phyloP scores from a whole-genome alignment of 331 rosid species.

The Rosa hybrid region DNA sequence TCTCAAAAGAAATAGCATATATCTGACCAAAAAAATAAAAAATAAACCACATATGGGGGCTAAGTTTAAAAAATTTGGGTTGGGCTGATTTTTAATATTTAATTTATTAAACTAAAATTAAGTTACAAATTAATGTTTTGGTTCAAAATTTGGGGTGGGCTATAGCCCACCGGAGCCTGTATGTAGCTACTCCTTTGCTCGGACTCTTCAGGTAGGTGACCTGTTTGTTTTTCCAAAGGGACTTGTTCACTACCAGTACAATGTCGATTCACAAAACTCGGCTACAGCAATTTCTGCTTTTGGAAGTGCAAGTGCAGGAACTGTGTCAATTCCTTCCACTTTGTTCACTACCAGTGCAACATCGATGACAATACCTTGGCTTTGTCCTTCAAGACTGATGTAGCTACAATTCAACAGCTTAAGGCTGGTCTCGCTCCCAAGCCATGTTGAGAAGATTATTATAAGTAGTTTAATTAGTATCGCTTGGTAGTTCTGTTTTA shows the following conservation, averaged over 20 bases:
- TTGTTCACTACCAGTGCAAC: conserved; percentile 4
- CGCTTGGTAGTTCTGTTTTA: not conserved
- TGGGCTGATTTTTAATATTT: too few relatives aligned
- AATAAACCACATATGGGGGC: too few relatives aligned
- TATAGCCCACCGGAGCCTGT: too few relatives aligned
- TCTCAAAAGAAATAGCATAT: too few relatives aligned
- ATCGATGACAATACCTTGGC: conserved; percentile 27
- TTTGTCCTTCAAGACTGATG: conserved; percentile 25
- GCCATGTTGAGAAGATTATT: not conserved
- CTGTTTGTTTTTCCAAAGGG: conserved; percentile 26
- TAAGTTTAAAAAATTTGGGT: too few relatives aligned
- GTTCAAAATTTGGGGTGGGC: too few relatives aligned
- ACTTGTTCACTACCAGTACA: conserved; percentile 23
- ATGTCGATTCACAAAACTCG: not conserved
- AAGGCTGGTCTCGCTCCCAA: conserved; percentile 24
- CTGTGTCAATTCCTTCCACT: conserved; percentile 20
- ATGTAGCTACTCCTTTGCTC: too few relatives aligned
- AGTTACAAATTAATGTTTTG: too few relatives aligned
- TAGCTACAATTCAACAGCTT: conserved; percentile 18
- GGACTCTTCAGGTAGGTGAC: conserved; percentile 12
- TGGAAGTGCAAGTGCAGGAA: conserved; percentile 30
- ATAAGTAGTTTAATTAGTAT: not conserved
- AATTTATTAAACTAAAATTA: too few relatives aligned
- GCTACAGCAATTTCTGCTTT: conserved; percentile 22
- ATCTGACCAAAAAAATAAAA: too few relatives aligned